These are phyloP conservation scores for Heteromeles arbutifolia DNA, from an alignment of 306 rosid genomes.

Conservation along the genomic window DNA sequence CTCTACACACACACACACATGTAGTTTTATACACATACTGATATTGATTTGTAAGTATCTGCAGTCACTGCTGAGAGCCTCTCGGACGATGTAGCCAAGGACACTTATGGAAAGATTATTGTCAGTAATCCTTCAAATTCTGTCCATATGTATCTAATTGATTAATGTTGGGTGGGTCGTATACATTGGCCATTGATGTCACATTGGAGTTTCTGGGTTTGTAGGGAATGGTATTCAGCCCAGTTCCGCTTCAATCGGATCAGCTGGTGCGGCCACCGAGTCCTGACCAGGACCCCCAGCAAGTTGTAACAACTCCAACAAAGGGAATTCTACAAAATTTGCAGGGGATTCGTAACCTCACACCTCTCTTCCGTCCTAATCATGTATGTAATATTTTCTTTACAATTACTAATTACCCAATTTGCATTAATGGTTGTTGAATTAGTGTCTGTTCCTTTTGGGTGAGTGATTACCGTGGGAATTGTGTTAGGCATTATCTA, in stretches of 20 bases:
- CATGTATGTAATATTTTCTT: conserved; percentile 30
- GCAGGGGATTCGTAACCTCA: conserved; percentile 37
- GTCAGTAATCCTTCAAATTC: conserved; percentile 19
- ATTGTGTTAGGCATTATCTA: neutral
- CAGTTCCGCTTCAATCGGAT: conserved; percentile 61
- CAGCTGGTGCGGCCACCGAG: conserved; percentile 23
- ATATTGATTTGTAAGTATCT: neutral
- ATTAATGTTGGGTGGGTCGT: neutral
- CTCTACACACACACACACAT: no score
- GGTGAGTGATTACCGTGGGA: neutral
- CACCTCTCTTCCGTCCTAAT: conserved; percentile 52
- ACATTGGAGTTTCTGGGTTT: neutral
- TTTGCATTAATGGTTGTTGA: neutral
- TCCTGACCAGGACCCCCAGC: conserved; percentile 34
- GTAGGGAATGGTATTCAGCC: conserved; percentile 86
- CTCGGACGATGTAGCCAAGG: conserved; percentile 72
- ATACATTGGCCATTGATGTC: neutral
- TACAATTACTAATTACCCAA: neutral
- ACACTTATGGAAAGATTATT: conserved; percentile 70
- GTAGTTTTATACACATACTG: no score
- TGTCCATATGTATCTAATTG: neutral
- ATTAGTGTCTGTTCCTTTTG: neutral
- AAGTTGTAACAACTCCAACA: conserved; percentile 11
- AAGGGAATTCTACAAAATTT: conserved; percentile 38
- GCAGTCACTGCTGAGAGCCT: conserved; percentile 68